A percentile compares a stretch with the other conserved stretches of the same genome.
phyloP scores from a whole-genome alignment of 139 green algal genomes.

The Desmodesmus armatus region DNA sequence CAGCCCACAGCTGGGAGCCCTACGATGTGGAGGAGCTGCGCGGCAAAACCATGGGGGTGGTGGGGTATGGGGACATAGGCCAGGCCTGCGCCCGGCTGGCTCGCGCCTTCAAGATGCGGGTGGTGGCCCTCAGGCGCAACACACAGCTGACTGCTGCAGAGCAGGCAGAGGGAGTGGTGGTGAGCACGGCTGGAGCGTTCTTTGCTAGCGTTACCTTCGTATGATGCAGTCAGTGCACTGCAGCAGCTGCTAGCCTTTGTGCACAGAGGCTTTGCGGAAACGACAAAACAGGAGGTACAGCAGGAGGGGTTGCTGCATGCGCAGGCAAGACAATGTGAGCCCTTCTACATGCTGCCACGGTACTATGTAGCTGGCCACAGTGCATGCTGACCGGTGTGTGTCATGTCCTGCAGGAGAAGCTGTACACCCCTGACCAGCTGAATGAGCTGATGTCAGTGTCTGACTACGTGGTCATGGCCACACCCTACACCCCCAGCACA shows the following conservation, averaged over 20 bases:
- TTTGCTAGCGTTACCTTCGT: too few species aligned
- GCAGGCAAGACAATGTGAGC: too few species aligned
- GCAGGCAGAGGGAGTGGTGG: constrained; percentile 60
- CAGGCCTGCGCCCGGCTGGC: constrained; percentile 63
- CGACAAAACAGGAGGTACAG: too few species aligned
- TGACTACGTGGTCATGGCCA: constrained; percentile 85
- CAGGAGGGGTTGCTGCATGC: too few species aligned
- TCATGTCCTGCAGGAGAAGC: constrained; percentile 63
- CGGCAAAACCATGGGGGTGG: constrained; percentile 79
- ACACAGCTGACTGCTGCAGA: constrained; percentile 68
- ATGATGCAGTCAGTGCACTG: too few species aligned
- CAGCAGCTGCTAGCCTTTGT: not conserved
- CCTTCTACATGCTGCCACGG: too few species aligned
- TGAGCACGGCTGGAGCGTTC: too few species aligned
- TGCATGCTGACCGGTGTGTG: too few species aligned
- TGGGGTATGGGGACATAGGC: constrained; percentile 68
- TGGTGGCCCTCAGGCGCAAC: constrained; percentile 71
- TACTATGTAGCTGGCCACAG: too few species aligned
- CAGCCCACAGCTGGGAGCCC: constrained; percentile 52
- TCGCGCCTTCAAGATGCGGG: constrained; percentile 80
- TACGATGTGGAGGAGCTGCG: constrained; percentile 76
- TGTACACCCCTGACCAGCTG: constrained; percentile 72
- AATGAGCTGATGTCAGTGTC: constrained; percentile 65
- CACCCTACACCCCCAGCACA: constrained; percentile 73
- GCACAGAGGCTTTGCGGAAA: not conserved